A percentile compares a stretch with the other conserved stretches of the same genome.
phyloP scores from a whole-genome alignment of 75 land plant genomes.

The Picea sitchensis region DNA sequence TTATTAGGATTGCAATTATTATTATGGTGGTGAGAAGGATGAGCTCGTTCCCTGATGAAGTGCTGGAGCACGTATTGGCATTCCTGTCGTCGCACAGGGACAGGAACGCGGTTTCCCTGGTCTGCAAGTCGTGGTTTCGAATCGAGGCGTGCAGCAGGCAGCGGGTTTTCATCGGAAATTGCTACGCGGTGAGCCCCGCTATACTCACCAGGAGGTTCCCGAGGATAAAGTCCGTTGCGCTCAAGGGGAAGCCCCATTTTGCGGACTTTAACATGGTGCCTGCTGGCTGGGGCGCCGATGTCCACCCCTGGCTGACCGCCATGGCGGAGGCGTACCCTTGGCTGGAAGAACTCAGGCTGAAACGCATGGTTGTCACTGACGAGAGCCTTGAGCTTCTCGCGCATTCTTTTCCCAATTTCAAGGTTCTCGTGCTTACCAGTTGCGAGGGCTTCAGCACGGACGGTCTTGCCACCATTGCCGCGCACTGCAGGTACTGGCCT shows the following conservation, averaged over 20 bases:
- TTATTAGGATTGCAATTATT: neutral
- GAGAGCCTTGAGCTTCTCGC: slow-evolving; percentile 63
- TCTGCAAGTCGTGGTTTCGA: slow-evolving; percentile 86
- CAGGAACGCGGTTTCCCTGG: slow-evolving; percentile 72
- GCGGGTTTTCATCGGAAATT: slow-evolving; percentile 77
- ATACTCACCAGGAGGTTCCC: slow-evolving; percentile 54
- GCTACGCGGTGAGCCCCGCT: slow-evolving; percentile 73
- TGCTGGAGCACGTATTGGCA: slow-evolving; percentile 69
- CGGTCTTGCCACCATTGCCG: slow-evolving; percentile 75
- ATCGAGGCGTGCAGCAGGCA: slow-evolving; percentile 62
- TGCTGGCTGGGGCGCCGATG: slow-evolving; percentile 70
- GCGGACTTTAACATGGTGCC: slow-evolving; percentile 88
- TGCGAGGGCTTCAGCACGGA: slow-evolving; percentile 85
- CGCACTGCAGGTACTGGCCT: slow-evolving; percentile 65
- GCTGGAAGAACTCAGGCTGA: slow-evolving; percentile 74
- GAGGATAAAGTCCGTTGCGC: slow-evolving; percentile 42
- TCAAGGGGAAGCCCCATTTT: slow-evolving; percentile 92
- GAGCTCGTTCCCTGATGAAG: slow-evolving; percentile 79
- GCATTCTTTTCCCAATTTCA: slow-evolving; percentile 57
- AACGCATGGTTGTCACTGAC: slow-evolving; percentile 82
- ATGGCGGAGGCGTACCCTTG: slow-evolving; percentile 50
- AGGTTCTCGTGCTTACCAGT: slow-evolving; percentile 43
- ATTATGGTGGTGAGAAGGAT: slow-evolving; percentile 10
- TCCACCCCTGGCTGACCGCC: slow-evolving; percentile 66
- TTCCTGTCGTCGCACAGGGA: slow-evolving; percentile 61